Evolutionary conservation across 2,329 filamentous ascomycete genomes (phyloP).

Genomic region (Stagonosporopsis tanaceti): DNA sequence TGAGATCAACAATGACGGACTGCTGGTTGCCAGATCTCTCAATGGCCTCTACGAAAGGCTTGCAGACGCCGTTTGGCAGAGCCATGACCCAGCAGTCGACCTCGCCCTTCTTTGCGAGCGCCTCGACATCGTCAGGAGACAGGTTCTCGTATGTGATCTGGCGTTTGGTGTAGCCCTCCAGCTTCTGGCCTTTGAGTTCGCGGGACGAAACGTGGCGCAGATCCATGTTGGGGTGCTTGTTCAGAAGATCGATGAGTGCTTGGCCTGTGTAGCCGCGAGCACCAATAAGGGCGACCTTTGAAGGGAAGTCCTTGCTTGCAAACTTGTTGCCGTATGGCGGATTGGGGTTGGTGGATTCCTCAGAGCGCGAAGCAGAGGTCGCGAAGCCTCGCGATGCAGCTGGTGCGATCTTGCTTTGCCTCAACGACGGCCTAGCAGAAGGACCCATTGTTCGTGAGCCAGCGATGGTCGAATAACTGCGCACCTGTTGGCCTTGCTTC

Average conservation of each 20-base stretch:
- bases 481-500: constrained; percentile 68
- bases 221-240: constrained; percentile 88
- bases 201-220: constrained; percentile 91
- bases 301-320: constrained; percentile 78
- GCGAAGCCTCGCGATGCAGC: constrained; percentile 61
- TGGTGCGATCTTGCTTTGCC: constrained; percentile 45
- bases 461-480: constrained; percentile 66
- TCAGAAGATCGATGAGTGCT: constrained; percentile 85
- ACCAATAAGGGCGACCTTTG: constrained; percentile 86
- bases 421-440: constrained; percentile 37
- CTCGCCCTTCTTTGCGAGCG: constrained; percentile 82
- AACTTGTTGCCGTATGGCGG: constrained; percentile 90
- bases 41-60: constrained; percentile 90
- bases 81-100: constrained; percentile 99
- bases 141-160: constrained; percentile 93
- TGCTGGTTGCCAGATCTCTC: constrained; percentile 70
- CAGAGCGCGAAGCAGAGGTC: constrained; percentile 54
- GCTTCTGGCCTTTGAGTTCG: constrained; percentile 84
- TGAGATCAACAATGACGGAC: constrained; percentile 89
- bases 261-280: constrained; percentile 95
- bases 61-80: constrained; percentile 92
- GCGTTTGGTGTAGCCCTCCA: constrained; percentile 89
- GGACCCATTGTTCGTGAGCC: constrained; percentile 49
- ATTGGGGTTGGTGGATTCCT: constrained; percentile 78
- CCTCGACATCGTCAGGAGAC: constrained; percentile 81